phyloP scores from a whole-genome alignment of 2,329 filamentous ascomycete genomes.

The Tolypocladium capitatum region DNA sequence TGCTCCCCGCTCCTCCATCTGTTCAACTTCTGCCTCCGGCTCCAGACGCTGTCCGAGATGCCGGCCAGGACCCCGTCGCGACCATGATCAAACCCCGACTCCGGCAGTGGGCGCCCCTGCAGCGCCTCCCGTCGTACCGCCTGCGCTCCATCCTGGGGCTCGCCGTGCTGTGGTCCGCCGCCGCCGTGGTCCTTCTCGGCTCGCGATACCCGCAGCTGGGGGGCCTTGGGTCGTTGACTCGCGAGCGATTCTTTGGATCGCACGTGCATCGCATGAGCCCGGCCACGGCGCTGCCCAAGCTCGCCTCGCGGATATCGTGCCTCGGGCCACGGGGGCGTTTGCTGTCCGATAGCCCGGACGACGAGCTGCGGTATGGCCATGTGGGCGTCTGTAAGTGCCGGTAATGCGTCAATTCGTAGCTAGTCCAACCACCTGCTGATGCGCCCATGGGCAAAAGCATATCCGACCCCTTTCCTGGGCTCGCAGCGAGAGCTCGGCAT shows the following conservation, averaged over 20 bases:
- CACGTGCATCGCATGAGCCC: not conserved
- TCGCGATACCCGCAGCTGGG: not conserved
- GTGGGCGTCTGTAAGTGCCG: conserved; percentile 1
- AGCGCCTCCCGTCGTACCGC: not conserved
- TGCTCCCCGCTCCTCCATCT: too few relatives aligned
- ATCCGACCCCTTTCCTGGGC: conserved; percentile 17
- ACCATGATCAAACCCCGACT: conserved; percentile 1
- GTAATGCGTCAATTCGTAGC: too few relatives aligned
- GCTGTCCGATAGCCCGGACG: conserved; percentile 3
- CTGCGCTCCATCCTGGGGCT: not conserved
- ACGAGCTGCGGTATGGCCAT: not conserved
- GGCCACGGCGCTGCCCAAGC: not conserved
- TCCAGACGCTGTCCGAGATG: not conserved
- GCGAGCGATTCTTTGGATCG: not conserved
- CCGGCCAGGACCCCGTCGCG: not conserved
- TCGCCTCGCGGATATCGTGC: not conserved
- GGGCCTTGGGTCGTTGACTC: not conserved
- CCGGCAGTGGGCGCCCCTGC: not conserved
- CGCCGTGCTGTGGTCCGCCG: not conserved
- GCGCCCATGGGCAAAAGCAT: conserved; percentile 8
- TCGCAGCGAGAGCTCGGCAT: conserved; percentile 16
- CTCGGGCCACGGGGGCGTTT: conserved; percentile 29
- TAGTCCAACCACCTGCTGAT: too few relatives aligned
- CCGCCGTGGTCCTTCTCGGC: not conserved
- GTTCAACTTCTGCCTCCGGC: too few relatives aligned